Conservation (phyloP, 208 protist genomes). For the Acanthamoeba divionensis region DNA sequence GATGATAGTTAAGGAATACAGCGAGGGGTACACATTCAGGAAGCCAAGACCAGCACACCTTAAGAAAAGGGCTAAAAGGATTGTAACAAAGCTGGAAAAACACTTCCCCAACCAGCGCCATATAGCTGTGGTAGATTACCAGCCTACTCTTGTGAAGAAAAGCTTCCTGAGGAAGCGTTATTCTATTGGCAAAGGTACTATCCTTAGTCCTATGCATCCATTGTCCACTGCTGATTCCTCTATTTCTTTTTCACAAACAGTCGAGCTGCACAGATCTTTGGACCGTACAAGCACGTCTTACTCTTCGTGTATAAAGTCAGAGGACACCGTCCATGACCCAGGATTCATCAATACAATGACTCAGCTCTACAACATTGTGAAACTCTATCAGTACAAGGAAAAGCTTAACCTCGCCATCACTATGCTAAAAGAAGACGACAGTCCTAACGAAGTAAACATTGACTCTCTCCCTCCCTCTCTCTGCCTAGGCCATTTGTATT, state of each 20-base stretch:
- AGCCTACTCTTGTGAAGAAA: conserved; percentile 5
- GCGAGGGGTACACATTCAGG: background rate
- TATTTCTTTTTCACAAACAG: background rate
- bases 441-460: background rate
- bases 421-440: background rate
- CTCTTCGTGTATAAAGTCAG: background rate
- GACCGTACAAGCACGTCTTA: background rate
- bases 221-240: no score
- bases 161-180: background rate
- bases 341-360: conserved; percentile 2
- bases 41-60: background rate
- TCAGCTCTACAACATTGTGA: background rate
- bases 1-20: background rate
- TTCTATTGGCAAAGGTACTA: background rate
- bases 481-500: background rate
- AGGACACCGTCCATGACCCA: background rate
- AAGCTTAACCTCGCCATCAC: conserved; percentile 6
- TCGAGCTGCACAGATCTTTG: background rate
- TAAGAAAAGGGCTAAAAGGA: background rate
- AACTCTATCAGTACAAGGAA: background rate
- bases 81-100: background rate
- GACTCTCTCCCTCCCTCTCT: background rate
- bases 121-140: background rate
- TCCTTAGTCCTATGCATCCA: background rate
- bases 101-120: background rate